A percentile compares a stretch with the other conserved stretches of the same genome.
phyloP scores from a whole-genome alignment of 768 basidiomycete genomes.

The Mycena alexandri region DNA sequence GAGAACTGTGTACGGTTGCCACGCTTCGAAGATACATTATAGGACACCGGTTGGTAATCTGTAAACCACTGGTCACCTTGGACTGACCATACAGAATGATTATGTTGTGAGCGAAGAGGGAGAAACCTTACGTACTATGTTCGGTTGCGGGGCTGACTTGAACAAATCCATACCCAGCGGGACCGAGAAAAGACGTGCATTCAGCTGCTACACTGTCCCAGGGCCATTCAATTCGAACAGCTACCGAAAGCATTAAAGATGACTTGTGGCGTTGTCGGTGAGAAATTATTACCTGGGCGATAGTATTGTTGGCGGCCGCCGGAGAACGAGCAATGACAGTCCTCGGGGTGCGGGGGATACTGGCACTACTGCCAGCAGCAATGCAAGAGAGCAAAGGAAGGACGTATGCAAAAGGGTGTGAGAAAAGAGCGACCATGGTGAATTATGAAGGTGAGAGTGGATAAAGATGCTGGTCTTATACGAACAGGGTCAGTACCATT shows the following conservation, averaged over 20 bases:
- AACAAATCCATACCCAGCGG: conserved; percentile 58
- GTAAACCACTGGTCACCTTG: conserved; percentile 69
- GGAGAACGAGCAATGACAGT: conserved; percentile 28
- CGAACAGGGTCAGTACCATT: too few relatives aligned
- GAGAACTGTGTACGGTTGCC: conserved; percentile 52
- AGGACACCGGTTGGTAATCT: conserved; percentile 62
- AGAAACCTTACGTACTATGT: conserved; percentile 47
- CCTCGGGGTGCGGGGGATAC: too few relatives aligned
- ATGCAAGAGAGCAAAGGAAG: conserved; percentile 7
- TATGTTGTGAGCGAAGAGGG: too few relatives aligned
- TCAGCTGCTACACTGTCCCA: conserved; percentile 56
- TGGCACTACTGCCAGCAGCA: conserved; percentile 21
- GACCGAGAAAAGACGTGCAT: conserved; percentile 59
- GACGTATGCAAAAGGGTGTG: conserved; percentile 3
- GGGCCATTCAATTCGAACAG: conserved; percentile 62
- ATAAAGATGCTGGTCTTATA: too few relatives aligned
- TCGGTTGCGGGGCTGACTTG: conserved; percentile 54
- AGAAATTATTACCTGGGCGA: conserved; percentile 48
- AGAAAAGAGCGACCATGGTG: too few relatives aligned
- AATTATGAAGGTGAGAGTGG: not conserved
- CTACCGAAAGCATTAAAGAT: conserved; percentile 39
- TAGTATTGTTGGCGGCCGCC: conserved; percentile 41
- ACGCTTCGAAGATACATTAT: conserved; percentile 57
- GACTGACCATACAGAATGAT: too few relatives aligned
- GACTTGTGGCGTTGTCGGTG: too few relatives aligned